These are phyloP conservation scores for Chaetomium globosum DNA, from an alignment of 2,329 filamentous ascomycete genomes.

Conservation along the genomic window DNA sequence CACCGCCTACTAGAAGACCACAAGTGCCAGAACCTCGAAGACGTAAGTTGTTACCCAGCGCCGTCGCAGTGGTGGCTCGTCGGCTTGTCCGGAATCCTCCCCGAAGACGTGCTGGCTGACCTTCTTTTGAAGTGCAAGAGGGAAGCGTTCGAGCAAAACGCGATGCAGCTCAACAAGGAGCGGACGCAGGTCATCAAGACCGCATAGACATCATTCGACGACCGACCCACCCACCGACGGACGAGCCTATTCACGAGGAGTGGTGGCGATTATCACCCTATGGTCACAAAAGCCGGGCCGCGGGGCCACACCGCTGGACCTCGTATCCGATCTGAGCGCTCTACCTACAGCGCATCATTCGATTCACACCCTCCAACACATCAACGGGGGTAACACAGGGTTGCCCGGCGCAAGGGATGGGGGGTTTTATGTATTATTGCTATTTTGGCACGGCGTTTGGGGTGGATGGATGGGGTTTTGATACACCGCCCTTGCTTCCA, in stretches of 20 bases:
- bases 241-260: background rate
- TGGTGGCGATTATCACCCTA: background rate
- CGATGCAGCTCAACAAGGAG: conserved; percentile 87
- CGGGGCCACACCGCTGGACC: background rate
- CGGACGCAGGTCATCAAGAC: conserved; percentile 92
- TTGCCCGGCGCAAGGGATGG: conserved; percentile 5
- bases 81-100: conserved; percentile 40
- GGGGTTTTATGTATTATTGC: conserved; percentile 5
- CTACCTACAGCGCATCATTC: background rate
- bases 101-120: conserved; percentile 45
- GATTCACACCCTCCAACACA: background rate
- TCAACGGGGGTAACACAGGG: conserved; percentile 5
- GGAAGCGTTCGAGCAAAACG: conserved; percentile 92
- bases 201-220: conserved; percentile 56
- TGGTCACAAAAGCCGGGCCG: background rate
- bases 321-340: background rate
- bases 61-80: conserved; percentile 37
- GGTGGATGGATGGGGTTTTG: conserved; percentile 7
- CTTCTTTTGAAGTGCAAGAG: conserved; percentile 76
- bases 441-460: conserved; percentile 27
- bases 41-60: conserved; percentile 57
- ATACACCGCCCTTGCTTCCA: background rate
- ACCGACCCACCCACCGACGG: background rate
- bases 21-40: conserved; percentile 88
- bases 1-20: conserved; percentile 93